Evolutionary conservation across 768 basidiomycete species (phyloP).

Genomic region (Bullera alba): DNA sequence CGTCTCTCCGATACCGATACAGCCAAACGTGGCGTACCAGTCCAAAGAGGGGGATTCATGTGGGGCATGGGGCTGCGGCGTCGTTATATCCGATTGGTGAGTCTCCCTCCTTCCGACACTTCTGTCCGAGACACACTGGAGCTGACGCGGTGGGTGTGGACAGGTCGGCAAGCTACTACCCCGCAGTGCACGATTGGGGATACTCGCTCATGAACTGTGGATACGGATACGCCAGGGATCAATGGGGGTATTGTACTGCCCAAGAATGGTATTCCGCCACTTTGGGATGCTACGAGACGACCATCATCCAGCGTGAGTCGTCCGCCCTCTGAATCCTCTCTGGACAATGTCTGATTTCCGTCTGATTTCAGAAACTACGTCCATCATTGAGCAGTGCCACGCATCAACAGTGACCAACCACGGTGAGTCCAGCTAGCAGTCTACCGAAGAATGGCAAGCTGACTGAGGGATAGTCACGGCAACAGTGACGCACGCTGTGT

Average conservation of each 20-base stretch:
- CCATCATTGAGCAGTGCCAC: not conserved
- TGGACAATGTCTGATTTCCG: too few relatives aligned
- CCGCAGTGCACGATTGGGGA: conserved; percentile 16
- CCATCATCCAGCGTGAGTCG: conserved; percentile 24
- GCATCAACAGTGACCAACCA: not conserved
- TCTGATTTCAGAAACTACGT: conserved; percentile 19
- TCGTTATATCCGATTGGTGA: conserved; percentile 11
- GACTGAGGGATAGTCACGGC: too few relatives aligned
- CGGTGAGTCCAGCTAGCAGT: not conserved
- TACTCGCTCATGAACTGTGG: conserved; percentile 23
- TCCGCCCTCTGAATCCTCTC: too few relatives aligned
- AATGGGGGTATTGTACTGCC: conserved; percentile 12
- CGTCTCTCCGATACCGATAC: conserved; percentile 13
- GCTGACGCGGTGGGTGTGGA: too few relatives aligned
- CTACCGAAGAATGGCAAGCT: too few relatives aligned
- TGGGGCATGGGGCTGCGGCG: conserved; percentile 27
- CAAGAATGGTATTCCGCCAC: conserved; percentile 17
- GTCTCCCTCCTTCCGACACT: not conserved
- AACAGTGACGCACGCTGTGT: too few relatives aligned
- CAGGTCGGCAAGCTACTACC: conserved; percentile 17
- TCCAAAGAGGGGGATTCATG: conserved; percentile 14
- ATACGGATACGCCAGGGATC: conserved; percentile 14
- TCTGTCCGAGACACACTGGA: not conserved
- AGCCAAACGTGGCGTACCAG: conserved; percentile 2
- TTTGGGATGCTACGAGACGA: conserved; percentile 28